These are phyloP conservation scores for Aspergillus puulaauensis DNA, from an alignment of 2,329 filamentous ascomycete genomes.

Conservation along the genomic window DNA sequence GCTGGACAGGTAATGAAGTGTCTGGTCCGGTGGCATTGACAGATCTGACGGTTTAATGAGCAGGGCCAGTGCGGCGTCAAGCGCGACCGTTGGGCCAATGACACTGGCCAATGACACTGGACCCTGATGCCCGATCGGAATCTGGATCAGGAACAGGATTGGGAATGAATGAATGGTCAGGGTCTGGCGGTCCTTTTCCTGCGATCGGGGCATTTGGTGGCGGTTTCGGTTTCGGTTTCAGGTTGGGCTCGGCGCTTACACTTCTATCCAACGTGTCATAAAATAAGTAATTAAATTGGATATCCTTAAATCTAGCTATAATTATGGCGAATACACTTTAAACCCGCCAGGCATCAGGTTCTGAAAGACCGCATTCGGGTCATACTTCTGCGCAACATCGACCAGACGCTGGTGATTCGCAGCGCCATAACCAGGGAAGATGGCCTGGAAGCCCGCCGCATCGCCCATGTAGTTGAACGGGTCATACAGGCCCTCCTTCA, in stretches of 20 bases:
- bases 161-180: neutral
- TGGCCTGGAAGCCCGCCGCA: constrained; percentile 36
- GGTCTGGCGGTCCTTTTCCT: neutral
- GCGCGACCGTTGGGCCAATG: neutral
- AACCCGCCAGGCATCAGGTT: constrained; percentile 39
- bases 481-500: constrained; percentile 26
- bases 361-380: constrained; percentile 40
- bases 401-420: constrained; percentile 32
- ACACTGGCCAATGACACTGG: neutral
- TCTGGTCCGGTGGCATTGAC: neutral
- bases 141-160: neutral
- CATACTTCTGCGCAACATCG: constrained; percentile 35
- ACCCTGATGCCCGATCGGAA: neutral
- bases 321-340: constrained; percentile 28
- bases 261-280: too few species aligned
- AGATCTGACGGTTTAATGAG: neutral
- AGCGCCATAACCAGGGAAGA: constrained; percentile 35
- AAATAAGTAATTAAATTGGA: neutral
- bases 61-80: neutral
- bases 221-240: neutral
- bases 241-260: neutral
- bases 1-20: too few species aligned
- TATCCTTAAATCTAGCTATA: neutral
- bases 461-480: constrained; percentile 38
- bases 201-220: neutral